Conservation (phyloP, 441 rosid genomes). For the Rhodomyrtus psidioides region DNA sequence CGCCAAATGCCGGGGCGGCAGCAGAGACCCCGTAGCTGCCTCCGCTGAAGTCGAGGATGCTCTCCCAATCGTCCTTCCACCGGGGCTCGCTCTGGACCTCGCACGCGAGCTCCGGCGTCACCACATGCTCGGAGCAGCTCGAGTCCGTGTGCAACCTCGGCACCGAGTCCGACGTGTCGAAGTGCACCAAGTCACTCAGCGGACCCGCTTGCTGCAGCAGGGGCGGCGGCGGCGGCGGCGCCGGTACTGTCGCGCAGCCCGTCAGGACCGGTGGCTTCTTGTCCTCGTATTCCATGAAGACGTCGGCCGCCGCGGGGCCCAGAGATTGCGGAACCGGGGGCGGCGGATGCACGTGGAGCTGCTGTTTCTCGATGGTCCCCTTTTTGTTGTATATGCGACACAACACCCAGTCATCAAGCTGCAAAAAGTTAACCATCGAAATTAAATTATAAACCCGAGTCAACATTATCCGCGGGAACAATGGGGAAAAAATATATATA, state of each 20-base stretch:
- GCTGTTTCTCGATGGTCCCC: constrained; percentile 49
- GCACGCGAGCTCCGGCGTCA: constrained; percentile 63
- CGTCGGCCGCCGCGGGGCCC: neutral
- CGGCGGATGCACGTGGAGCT: neutral
- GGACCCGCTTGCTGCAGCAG: neutral
- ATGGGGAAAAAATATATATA: neutral
- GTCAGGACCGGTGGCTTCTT: constrained; percentile 33
- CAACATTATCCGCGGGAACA: neutral
- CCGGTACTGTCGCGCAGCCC: neutral
- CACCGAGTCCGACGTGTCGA: constrained; percentile 68
- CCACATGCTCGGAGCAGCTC: constrained; percentile 80
- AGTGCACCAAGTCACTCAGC: constrained; percentile 21
- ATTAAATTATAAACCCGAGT: neutral
- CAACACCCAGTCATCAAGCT: constrained; percentile 94
- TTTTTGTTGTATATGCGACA: constrained; percentile 94
- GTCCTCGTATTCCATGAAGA: constrained; percentile 7
- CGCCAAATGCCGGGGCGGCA: neutral
- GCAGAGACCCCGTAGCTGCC: constrained; percentile 33
- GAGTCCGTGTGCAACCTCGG: constrained; percentile 75
- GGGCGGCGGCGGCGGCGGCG: constrained; percentile 22
- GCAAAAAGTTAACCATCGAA: neutral
- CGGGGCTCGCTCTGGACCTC: constrained; percentile 90
- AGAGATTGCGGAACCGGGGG: neutral
- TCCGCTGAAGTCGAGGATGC: constrained; percentile 20
- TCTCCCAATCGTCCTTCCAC: constrained; percentile 47